Evolutionary conservation across 2,329 filamentous ascomycete genomes (phyloP), one percentile per base, ranked within the genome.

Genomic region (Diaporthe destruens): DNA sequence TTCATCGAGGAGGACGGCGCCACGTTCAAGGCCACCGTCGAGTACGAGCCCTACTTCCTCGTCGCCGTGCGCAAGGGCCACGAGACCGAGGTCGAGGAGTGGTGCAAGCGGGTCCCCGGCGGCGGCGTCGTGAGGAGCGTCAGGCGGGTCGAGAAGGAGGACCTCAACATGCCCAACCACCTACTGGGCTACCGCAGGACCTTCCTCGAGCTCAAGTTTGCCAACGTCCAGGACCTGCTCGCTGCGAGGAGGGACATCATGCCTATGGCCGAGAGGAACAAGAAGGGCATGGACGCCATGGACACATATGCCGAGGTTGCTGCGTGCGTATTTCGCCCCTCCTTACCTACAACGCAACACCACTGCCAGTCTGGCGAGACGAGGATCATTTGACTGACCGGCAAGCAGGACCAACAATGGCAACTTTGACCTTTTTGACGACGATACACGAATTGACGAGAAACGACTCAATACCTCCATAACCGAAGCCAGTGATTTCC

Each of bases 301-400:
- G 96, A 99, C 86, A 95, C 96, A 76, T 99, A 99, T 86, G 95
- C 95, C 54, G 96, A 99, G 85, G 95, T 98, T 79, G 94, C 94
- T 74, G 93, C 92, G 94, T 96, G 82, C 87, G 71, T 53, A 51
- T 11, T 25, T 23, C 16, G 23, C 0, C 44, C 11, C 16, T 2
- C 29, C 29, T 5, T 29, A 29, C 42, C 7, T 36, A 20, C 8
- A 9, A 36, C 20, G 16, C 18, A 9, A 36, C 20, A 18, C 18
- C 5, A 11, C 29, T 7, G 0, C 25, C 7, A n/a, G 56, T 77
- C 78, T 59, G 1, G 6, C n/a, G 25, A 12, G 18, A 25, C n/a
- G 29, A 29, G 29, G 32, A 11, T 29, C 29, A 16, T 16, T 16
- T 80, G 79, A 49, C 75, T 79, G 69, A 80, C 74, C 20, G 34